phyloP scores from a whole-genome alignment of 148 eudicot species.

The Rheum nobile region DNA sequence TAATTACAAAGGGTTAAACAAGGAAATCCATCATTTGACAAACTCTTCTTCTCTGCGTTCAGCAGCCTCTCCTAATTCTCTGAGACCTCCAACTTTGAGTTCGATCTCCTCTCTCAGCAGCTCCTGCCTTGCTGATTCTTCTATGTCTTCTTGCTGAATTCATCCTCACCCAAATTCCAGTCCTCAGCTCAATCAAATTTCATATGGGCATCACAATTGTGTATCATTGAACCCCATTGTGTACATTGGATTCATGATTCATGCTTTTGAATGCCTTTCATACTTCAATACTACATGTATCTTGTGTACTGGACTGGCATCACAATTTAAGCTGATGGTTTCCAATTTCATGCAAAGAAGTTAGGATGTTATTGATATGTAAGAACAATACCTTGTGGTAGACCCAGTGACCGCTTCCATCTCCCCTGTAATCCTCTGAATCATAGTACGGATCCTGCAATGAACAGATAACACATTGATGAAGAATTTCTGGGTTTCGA shows the following conservation, averaged over 20 bases:
- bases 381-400: conserved; percentile 51
- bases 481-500: not conserved
- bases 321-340: no score
- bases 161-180: not conserved
- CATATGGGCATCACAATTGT: not conserved
- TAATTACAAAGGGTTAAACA: no score
- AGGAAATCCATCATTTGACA: no score
- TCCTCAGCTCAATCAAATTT: not conserved
- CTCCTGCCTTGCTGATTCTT: conserved; percentile 60
- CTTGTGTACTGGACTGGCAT: no score
- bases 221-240: no score
- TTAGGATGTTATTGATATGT: not conserved
- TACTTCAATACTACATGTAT: no score
- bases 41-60: not conserved
- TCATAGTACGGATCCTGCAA: conserved; percentile 79
- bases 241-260: no score
- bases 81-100: conserved; percentile 59
- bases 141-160: conserved; percentile 69
- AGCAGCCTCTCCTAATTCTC: conserved; percentile 67
- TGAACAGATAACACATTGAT: not conserved
- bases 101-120: conserved; percentile 78
- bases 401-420: conserved; percentile 78
- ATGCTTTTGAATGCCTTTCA: no score
- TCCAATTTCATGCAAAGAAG: no score
- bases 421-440: conserved; percentile 59